Base-by-base conservation (phyloP, 116 monocot genomes). In the Posidonia oceanica region DNA sequence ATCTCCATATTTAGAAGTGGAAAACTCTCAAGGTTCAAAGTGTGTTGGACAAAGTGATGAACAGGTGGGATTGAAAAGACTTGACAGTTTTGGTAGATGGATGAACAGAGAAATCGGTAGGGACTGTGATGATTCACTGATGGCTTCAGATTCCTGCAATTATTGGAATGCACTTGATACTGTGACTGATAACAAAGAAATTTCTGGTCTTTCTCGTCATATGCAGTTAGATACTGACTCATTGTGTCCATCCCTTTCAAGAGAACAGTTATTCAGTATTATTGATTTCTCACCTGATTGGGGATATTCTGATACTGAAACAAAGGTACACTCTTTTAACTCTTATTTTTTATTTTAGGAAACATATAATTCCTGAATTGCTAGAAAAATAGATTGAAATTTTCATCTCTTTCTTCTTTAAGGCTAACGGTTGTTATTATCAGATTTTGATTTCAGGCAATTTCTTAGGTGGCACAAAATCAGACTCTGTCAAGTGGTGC, bases 201-300 rank as follows among this genome's bases (percentile, higher is more conserved):
- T 85, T 44, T 81, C 80, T 14, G 79, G 76, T 63, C 37, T 78
- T 70, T 76, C 85, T 12, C 75, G 56, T 52, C 76, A 80, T 72
- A 70, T 76, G 67, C 80, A 81, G 56, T 80, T 87, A 67, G 81
- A 91, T 83, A 67, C 64, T 48, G 80, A 72, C 63, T 75, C 74
- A 56, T 15, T 83, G 48, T 61, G 75, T 39, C 87, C 91, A 51
- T 85, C 71, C 7, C 64, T 90, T 59, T 86, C 79, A n/a, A 80
- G 81, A 21, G 83, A 83, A 16, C 87, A 91, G 52, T 77, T 85
- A 16, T 87, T 87, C 58, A 83, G 76, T 59, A 85, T 91, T 71
- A 55, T 76, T 42, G 91, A 91, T 64, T 91, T 83, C 73, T 83
- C 87, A 20, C 91, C 91, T 15, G 83, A 78, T 59, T 87, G 91